Percentiles rank a stretch among this genome's conserved stretches.
Conservation (phyloP, 1,284 basidiomycete species). For the Boletus smithii region DNA sequence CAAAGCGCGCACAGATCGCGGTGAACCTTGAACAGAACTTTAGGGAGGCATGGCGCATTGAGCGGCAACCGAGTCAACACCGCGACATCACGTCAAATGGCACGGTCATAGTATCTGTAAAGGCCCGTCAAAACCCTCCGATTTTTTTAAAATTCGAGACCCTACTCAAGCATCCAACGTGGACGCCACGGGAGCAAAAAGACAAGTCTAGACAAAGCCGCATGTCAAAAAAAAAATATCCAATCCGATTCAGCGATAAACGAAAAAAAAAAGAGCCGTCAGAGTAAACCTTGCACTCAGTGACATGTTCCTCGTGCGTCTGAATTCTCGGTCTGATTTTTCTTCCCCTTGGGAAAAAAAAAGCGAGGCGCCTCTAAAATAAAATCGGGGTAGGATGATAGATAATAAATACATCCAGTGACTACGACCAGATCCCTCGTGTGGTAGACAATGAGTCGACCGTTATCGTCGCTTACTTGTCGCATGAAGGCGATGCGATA, state of each 20-base stretch:
- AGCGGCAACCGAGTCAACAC: conserved; percentile 2
- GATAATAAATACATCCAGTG: neutral
- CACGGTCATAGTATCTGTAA: neutral
- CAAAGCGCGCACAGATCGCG: too few species aligned
- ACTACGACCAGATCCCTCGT: neutral
- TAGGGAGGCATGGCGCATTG: neutral
- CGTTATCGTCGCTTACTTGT: neutral
- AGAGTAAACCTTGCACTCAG: neutral
- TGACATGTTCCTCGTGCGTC: neutral
- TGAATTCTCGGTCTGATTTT: neutral
- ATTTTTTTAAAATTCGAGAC: too few species aligned
- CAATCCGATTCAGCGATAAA: too few species aligned
- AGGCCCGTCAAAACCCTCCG: neutral
- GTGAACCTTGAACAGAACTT: too few species aligned
- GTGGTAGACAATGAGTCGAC: neutral
- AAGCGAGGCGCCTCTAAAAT: neutral
- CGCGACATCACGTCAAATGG: neutral
- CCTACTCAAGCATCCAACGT: too few species aligned
- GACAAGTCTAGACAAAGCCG: too few species aligned
- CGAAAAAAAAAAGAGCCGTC: neutral
- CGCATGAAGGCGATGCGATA: neutral
- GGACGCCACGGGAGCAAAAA: neutral
- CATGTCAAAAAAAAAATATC: too few species aligned
- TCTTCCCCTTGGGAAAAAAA: neutral
- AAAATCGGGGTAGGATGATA: neutral